These are phyloP conservation scores for Chrysoporthe austroafricana DNA, from an alignment of 2,329 filamentous ascomycete genomes.

Conservation along the genomic window DNA sequence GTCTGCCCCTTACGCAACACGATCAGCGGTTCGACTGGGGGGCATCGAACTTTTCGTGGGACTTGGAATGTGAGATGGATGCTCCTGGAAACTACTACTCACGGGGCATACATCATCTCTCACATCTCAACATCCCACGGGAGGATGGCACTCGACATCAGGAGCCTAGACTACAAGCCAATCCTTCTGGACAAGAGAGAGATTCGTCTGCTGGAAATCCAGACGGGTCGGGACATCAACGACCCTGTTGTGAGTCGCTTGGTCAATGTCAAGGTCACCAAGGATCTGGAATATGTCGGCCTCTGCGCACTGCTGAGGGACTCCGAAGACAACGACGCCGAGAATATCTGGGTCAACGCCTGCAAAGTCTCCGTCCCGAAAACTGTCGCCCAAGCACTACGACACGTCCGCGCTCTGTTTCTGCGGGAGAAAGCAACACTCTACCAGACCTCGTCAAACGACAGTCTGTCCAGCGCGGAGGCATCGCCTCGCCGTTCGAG, in stretches of 20 bases:
- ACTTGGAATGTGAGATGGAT: neutral
- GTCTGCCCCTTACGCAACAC: conserved; percentile 10
- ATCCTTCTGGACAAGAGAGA: conserved; percentile 16
- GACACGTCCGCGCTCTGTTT: conserved; percentile 22
- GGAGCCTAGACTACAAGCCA: conserved; percentile 23
- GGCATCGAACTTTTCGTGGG: conserved; percentile 7
- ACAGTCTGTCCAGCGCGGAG: neutral
- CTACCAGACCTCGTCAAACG: neutral
- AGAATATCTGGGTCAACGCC: conserved; percentile 20
- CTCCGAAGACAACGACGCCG: conserved; percentile 9
- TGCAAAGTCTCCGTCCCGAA: conserved; percentile 13
- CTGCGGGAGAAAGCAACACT: neutral
- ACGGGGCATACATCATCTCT: neutral
- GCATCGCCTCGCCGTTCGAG: neutral
- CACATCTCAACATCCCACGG: too few species aligned
- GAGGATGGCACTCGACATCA: conserved; percentile 16
- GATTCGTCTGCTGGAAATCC: conserved; percentile 25
- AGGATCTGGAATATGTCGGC: conserved; percentile 20
- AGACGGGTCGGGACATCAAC: conserved; percentile 21
- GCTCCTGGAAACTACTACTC: neutral
- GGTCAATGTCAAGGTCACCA: conserved; percentile 17
- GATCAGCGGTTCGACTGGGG: conserved; percentile 1
- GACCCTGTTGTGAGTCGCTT: conserved; percentile 22
- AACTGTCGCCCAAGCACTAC: conserved; percentile 17
- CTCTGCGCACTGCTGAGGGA: conserved; percentile 24